phyloP scores from a whole-genome alignment of 495 filamentous ascomycete species.

The Rostrohypoxylon terebratum region DNA sequence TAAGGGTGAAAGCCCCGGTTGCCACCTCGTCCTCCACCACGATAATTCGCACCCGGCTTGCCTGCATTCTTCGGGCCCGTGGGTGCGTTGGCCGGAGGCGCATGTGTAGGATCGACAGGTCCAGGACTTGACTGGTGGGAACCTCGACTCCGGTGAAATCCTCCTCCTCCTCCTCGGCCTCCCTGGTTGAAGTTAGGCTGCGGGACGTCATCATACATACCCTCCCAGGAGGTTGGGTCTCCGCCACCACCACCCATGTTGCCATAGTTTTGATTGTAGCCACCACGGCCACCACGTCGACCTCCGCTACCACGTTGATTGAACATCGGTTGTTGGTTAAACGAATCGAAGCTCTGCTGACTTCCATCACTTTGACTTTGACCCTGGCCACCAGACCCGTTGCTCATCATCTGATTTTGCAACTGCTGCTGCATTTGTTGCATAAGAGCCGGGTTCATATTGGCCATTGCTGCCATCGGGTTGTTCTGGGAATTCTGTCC shows the following conservation, averaged over 20 bases:
- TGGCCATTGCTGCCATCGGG: constrained; percentile 63
- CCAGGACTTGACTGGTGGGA: constrained; percentile 53
- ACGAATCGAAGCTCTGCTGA: constrained; percentile 62
- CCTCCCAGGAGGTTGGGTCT: constrained; percentile 88
- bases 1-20: constrained; percentile 86
- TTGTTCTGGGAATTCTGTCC: constrained; percentile 56
- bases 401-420: constrained; percentile 70
- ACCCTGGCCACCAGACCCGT: constrained; percentile 57
- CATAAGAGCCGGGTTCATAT: constrained; percentile 85
- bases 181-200: constrained; percentile 78
- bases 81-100: constrained; percentile 92
- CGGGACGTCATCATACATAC: constrained; percentile 99
- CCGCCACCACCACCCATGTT: constrained; percentile 41
- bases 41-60: constrained; percentile 92
- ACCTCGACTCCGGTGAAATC: constrained; percentile 54
- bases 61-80: constrained; percentile 97
- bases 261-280: constrained; percentile 46
- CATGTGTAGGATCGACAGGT: constrained; percentile 58
- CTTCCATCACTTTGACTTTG: constrained; percentile 51
- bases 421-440: constrained; percentile 90
- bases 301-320: constrained; percentile 69
- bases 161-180: constrained; percentile 65
- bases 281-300: constrained; percentile 51
- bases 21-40: constrained; percentile 88
- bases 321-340: constrained; percentile 90